A percentile compares a stretch with the other conserved stretches of the same genome.
These are phyloP conservation scores for Brassica rapa DNA, from an alignment of 345 rosid species.

Conservation along the genomic window DNA sequence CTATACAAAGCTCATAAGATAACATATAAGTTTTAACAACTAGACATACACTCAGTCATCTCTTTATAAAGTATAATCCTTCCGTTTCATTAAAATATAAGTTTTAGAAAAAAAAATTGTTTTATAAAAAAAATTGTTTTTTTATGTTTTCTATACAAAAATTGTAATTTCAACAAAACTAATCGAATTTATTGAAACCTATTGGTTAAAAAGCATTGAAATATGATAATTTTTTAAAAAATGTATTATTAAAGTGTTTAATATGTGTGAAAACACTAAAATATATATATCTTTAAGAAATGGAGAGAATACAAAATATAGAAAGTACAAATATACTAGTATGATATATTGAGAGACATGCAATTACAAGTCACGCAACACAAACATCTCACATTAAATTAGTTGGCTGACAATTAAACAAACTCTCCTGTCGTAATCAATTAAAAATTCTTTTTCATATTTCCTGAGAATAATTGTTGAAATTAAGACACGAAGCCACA, in stretches of 20 bases:
- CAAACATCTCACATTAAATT: conserved; percentile 5
- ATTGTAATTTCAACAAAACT: too few relatives aligned
- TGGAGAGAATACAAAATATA: background rate
- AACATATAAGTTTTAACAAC: background rate
- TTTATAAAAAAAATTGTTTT: too few relatives aligned
- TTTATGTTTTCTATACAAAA: too few relatives aligned
- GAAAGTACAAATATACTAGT: background rate
- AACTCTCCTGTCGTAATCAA: background rate
- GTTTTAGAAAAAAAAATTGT: too few relatives aligned
- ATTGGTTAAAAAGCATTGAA: too few relatives aligned
- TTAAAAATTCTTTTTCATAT: background rate
- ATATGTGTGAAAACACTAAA: too few relatives aligned
- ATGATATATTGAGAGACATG: background rate
- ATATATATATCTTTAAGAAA: too few relatives aligned
- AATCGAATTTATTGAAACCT: too few relatives aligned
- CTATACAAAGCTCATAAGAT: background rate
- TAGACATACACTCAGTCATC: background rate
- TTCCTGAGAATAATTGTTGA: conserved; percentile 20
- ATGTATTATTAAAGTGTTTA: too few relatives aligned
- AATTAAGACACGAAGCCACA: background rate
- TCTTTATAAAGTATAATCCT: too few relatives aligned
- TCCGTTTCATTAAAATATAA: too few relatives aligned
- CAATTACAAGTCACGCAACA: background rate
- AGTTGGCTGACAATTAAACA: background rate
- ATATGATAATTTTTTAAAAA: too few relatives aligned